Conservation (phyloP, 169 alveolate genomes). For the Eimeria acervulina region DNA sequence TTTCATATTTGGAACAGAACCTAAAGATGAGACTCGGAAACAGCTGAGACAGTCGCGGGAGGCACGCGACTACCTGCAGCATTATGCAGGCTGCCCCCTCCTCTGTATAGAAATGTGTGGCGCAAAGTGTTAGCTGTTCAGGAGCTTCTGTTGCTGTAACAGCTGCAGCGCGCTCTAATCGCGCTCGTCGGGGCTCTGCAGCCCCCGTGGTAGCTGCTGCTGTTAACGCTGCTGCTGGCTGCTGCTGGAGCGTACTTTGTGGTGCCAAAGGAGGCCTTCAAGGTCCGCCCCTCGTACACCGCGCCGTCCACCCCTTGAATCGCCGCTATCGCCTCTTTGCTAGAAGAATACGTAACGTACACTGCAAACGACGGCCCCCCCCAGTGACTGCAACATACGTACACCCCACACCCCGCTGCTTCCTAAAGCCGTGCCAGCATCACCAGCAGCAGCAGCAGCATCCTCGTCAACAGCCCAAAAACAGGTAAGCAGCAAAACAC, state of each 20-base stretch:
- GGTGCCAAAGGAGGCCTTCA: conserved; percentile 96
- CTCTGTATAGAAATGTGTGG: not conserved
- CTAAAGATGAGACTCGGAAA: not conserved
- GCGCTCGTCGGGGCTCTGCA: not conserved
- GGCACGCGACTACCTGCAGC: not conserved
- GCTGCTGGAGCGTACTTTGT: conserved; percentile 89
- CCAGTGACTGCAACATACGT: conserved; percentile 64
- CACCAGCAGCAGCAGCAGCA: too few relatives aligned
- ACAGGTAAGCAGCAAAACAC: not conserved
- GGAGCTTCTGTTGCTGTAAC: not conserved
- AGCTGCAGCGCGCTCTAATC: not conserved
- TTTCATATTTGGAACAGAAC: not conserved
- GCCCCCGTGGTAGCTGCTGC: not conserved
- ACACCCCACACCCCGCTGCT: not conserved
- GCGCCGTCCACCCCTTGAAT: conserved; percentile 95
- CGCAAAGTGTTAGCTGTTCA: not conserved
- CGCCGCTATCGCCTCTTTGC: conserved; percentile 94
- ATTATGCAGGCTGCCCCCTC: not conserved
- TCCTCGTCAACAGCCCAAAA: not conserved
- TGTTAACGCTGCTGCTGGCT: not conserved
- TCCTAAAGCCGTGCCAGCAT: too few relatives aligned
- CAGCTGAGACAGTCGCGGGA: not conserved
- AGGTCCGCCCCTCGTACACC: conserved; percentile 92
- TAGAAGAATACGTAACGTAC: conserved; percentile 94
- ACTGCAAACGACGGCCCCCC: conserved; percentile 95